These are phyloP conservation scores for Fusarium mangiferae DNA, from an alignment of 2,329 filamentous ascomycete species.

Conservation along the genomic window DNA sequence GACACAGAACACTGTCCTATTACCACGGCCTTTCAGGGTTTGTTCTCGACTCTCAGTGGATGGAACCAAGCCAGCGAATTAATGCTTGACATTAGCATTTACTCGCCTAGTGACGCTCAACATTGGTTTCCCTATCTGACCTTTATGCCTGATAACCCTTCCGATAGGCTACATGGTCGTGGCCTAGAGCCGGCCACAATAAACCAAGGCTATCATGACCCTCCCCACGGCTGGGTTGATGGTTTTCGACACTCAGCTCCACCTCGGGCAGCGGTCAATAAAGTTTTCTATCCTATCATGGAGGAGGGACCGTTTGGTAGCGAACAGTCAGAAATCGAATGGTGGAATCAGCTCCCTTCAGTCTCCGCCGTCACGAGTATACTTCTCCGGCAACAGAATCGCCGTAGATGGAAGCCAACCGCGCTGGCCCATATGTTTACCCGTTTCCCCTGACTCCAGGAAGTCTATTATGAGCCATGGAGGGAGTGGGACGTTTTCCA, in stretches of 20 bases:
- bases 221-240: neutral
- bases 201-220: neutral
- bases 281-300: neutral
- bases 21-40: constrained; percentile 53
- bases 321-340: constrained; percentile 31
- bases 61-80: constrained; percentile 45
- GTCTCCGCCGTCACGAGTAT: constrained; percentile 46
- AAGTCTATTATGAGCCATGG: constrained; percentile 53
- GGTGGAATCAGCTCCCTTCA: constrained; percentile 49
- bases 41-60: constrained; percentile 46
- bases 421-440: constrained; percentile 48
- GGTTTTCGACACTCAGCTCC: neutral
- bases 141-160: neutral
- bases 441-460: constrained; percentile 48
- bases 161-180: neutral
- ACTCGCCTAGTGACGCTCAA: constrained; percentile 46
- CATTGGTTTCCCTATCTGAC: neutral
- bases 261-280: neutral
- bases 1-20: neutral
- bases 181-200: neutral
- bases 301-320: no score
- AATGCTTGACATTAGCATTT: constrained; percentile 48
- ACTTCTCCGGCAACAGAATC: constrained; percentile 50
- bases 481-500: constrained; percentile 42
- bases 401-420: constrained; percentile 47